Base-by-base conservation (phyloP, 2,329 filamentous ascomycete genomes). In the Botryotinia globosa region DNA sequence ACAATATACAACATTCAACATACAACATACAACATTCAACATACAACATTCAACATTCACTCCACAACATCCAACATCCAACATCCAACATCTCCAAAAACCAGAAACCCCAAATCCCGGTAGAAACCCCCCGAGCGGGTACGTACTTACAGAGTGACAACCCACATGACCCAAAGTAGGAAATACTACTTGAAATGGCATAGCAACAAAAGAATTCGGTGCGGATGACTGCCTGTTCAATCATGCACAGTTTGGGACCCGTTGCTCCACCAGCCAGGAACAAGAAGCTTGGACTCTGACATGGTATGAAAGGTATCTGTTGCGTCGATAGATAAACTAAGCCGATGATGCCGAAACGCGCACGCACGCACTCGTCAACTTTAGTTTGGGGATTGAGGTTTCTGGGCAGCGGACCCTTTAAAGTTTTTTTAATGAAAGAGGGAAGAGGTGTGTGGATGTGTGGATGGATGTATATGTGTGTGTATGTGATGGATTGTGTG, bases 61-160 rank as follows among this genome's bases (percentile, higher is more conserved):
- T n/a, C n/a, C n/a, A n/a, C n/a, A n/a, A n/a, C n/a, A n/a, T n/a
- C n/a, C n/a, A n/a, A n/a, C n/a, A n/a, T n/a, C n/a, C n/a, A 42
- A 42, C 12, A 16, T 42, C 14, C 39, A 42, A 42, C 48, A 37
- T 25, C 32, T 22, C 20, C 25, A 37, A 14, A 25, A 16, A 45
- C 0, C 37, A 61, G 5, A 25, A 39, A 29, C 0, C 37, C 59
- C 61, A 42, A 42, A 44, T 63, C 61, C 37, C 37, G 61, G 61
- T 44, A 63, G 39, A 42, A 63, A 63, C 20, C 61, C 37, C n/a
- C 61, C 61, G 61, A 63, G 61, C 61, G 61, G 61, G 18, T 44
- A 63, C 22, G 3, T 25, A n/a, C 48, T n/a, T n/a, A 14, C 48
- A n/a, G 48, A n/a, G 25, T 51, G 48, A 51, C 48, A n/a, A n/a